Base-by-base conservation (phyloP, 163 green algal species). In the Scenedesmus sp. region DNA sequence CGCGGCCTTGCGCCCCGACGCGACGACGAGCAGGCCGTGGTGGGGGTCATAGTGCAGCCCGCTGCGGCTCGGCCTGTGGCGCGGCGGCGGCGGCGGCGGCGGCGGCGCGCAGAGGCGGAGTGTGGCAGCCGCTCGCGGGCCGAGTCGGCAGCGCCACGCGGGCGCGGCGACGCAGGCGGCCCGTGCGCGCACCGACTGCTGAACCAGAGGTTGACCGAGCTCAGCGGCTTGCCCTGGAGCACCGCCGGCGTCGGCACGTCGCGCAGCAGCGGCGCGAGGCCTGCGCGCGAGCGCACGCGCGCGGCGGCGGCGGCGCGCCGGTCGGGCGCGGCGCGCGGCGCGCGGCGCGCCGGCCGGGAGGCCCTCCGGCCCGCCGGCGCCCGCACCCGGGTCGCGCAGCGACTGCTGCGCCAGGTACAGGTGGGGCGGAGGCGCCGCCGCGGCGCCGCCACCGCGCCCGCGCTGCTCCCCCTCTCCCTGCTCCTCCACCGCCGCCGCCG, bases 31-130 rank as follows among this genome's bases (percentile, higher is more conserved):
- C 58, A 97, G 77, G 71, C 95, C 95, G 14, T 89, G 63, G 75
- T 93, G 88, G 18, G 84, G 88, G 78, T 97, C 92, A 60, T 96
- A 94, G 81, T 96, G 91, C 33, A 88, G 54, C 57, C 85, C 90
- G 71, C 76, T 87, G 17, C 64, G 54, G 44, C 65, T 86, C 58
- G 4, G 13, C 45, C 67, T 76, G 39, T 73, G 67, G 18, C 48
- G 57, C 28, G n/a, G 20, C 17, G 28, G 60, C 17, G 33, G 60
- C 7, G 24, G 29, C 11, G 45, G 24, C 10, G 20, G 53, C 20
- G 20, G 15, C 14, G 15, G 15, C 7, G 22, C 17, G n/a, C 3
- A 44, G 22, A 10, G 9, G 28, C 57, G 13, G 31, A 45, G 24
- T 13, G 20, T 24, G 29, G 57, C 28, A 28, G 29, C 29, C 4